Evolutionary conservation across 495 filamentous ascomycete species (phyloP).

Genomic region (Lophiotrema nucula): DNA sequence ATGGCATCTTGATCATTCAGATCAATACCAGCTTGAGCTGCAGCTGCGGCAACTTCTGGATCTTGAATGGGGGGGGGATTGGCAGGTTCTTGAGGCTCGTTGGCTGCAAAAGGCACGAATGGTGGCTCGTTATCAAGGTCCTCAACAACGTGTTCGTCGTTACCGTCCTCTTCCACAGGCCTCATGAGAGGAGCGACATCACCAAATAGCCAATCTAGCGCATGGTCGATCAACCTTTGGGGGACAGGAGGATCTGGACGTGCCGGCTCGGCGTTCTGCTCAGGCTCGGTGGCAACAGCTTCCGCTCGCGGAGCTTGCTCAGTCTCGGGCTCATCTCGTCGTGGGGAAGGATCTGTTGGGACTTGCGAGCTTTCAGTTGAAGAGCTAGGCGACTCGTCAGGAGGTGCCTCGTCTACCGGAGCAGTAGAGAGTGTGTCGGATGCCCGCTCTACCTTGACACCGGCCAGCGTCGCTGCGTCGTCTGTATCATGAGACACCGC

Average conservation of each 20-base stretch:
- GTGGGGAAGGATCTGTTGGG: neutral
- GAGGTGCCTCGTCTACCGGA: neutral
- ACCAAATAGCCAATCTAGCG: conserved; percentile 63
- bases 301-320: neutral
- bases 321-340: neutral
- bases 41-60: conserved; percentile 44
- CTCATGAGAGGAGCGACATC: conserved; percentile 43
- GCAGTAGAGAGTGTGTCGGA: too few relatives aligned
- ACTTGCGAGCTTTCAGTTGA: neutral
- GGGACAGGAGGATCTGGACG: neutral
- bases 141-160: conserved; percentile 60
- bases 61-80: conserved; percentile 33
- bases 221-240: conserved; percentile 20
- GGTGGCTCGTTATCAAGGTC: conserved; percentile 61
- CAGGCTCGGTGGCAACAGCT: neutral
- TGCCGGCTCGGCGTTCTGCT: neutral
- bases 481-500: conserved; percentile 6
- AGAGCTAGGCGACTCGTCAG: neutral
- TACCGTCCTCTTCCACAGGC: conserved; percentile 30
- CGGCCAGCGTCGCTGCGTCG: too few relatives aligned
- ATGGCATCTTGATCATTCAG: conserved; percentile 52
- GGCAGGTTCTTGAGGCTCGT: conserved; percentile 17
- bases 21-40: conserved; percentile 53
- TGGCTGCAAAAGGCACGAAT: conserved; percentile 53
- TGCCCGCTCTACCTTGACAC: too few relatives aligned